phyloP scores from a whole-genome alignment of 495 filamentous ascomycete species.

The Saxophila tyrrhenica region DNA sequence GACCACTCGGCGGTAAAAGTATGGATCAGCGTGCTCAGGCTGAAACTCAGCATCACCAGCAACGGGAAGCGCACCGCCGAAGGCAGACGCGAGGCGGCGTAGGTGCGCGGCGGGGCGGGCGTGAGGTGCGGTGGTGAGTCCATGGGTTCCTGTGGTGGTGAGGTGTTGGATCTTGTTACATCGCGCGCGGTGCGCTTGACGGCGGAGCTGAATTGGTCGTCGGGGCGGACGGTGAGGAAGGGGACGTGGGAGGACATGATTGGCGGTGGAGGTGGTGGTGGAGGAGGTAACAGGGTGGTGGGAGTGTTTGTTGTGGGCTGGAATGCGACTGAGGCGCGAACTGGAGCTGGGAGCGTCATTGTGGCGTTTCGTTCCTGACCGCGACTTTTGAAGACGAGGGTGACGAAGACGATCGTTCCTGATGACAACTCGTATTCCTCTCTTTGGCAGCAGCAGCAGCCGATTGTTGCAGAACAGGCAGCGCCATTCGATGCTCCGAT shows the following conservation, averaged over 20 bases:
- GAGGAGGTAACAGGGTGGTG: neutral
- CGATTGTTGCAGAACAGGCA: neutral
- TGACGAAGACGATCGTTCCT: too few species aligned
- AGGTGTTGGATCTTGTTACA: neutral
- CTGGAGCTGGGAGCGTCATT: too few species aligned
- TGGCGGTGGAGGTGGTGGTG: neutral
- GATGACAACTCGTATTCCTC: neutral
- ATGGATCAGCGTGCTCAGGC: conserved; percentile 45
- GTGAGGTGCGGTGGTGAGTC: neutral
- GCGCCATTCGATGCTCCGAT: neutral
- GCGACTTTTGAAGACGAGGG: too few species aligned
- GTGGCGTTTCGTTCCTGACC: too few species aligned
- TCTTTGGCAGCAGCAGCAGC: neutral
- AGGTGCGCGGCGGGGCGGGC: neutral
- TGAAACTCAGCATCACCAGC: conserved; percentile 51
- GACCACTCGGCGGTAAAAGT: conserved; percentile 40
- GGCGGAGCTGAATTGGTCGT: conserved; percentile 12
- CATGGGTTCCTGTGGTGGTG: neutral
- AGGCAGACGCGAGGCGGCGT: conserved; percentile 38
- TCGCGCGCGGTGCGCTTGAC: neutral
- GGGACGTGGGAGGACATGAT: conserved; percentile 17
- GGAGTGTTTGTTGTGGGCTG: neutral
- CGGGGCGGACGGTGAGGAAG: conserved; percentile 17
- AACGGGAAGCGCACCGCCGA: conserved; percentile 47
- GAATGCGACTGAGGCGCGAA: neutral